phyloP scores from a whole-genome alignment of 192 early-diverging fungal species.

The Tieghemiomyces parasiticus region DNA sequence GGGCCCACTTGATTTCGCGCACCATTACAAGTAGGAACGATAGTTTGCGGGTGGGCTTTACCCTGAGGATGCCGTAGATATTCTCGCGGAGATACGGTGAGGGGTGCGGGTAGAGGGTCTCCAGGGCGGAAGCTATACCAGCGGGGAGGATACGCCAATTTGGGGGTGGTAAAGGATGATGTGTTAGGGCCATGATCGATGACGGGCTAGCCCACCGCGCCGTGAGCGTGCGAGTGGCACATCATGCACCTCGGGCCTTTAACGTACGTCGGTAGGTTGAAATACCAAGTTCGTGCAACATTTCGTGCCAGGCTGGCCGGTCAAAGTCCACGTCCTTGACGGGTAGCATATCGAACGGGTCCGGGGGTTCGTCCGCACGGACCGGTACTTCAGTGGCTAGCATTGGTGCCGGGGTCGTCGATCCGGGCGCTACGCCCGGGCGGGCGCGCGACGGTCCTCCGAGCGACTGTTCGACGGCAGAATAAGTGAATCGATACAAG shows the following conservation, averaged over 20 bases:
- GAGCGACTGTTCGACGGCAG: not conserved
- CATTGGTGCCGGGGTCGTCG: not conserved
- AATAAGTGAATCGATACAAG: not conserved
- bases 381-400: not conserved
- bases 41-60: conserved; percentile 14
- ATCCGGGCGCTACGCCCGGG: not conserved
- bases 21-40: conserved; percentile 23
- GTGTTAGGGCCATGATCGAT: conserved; percentile 12
- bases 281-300: conserved; percentile 20
- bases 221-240: not conserved
- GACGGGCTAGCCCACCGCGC: not conserved
- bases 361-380: not conserved
- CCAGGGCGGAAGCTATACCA: not conserved
- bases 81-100: conserved; percentile 14
- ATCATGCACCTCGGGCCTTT: not conserved
- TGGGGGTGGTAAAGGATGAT: conserved; percentile 9
- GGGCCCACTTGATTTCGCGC: conserved; percentile 18
- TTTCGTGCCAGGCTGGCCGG: conserved; percentile 23
- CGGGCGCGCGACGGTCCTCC: not conserved
- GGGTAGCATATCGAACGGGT: not conserved
- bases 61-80: conserved; percentile 16
- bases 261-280: conserved; percentile 16
- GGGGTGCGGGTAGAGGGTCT: not conserved
- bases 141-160: not conserved
- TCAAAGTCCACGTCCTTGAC: conserved; percentile 21